These are phyloP conservation scores for Sideroxylon spinosum DNA, from an alignment of 179 eudicot species.

Conservation along the genomic window DNA sequence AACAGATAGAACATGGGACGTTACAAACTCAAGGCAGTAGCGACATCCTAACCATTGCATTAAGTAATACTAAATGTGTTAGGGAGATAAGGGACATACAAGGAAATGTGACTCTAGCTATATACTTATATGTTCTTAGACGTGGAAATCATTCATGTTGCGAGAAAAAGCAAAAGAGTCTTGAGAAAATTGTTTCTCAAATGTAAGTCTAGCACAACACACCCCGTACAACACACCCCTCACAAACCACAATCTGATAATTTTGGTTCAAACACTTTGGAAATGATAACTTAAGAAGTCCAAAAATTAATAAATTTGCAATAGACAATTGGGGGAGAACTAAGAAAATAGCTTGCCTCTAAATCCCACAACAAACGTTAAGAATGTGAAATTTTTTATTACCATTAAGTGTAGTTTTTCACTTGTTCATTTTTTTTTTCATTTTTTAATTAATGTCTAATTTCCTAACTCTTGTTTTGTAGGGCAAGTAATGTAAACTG, in stretches of 20 bases:
- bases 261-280: background rate
- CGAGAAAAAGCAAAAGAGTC: background rate
- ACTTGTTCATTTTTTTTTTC: background rate
- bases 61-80: too few relatives aligned
- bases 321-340: too few relatives aligned
- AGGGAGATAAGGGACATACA: too few relatives aligned
- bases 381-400: background rate
- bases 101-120: background rate
- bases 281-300: background rate
- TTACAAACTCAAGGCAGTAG: background rate
- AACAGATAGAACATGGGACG: background rate
- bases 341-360: background rate
- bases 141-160: background rate
- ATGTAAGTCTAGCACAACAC: background rate
- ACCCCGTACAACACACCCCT: background rate
- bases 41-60: background rate
- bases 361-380: background rate
- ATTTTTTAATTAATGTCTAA: background rate
- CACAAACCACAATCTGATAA: background rate
- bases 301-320: too few relatives aligned
- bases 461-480: background rate
- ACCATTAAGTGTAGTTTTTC: background rate
- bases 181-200: background rate
- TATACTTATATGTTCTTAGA: background rate
- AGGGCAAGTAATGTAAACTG: background rate